Base-by-base conservation (phyloP, 208 protist species). In the Wallacemonas sp. region DNA sequence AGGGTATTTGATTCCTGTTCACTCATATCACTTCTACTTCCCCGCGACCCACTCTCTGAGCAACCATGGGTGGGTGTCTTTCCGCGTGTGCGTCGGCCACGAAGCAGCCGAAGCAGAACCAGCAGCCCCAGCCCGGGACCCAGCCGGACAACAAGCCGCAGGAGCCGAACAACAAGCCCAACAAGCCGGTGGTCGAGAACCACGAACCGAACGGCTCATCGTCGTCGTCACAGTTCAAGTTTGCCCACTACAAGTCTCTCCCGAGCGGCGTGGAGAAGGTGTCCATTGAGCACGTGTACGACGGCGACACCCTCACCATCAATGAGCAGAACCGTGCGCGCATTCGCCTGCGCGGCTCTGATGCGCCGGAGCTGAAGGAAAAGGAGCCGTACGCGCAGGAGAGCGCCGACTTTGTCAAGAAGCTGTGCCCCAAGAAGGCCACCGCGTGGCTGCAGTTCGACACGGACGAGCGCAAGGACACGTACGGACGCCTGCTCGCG, bases 221-320 rank as follows among this genome's bases (percentile, higher is more conserved):
- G 4, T 33, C 31, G n/a, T 59, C 52, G 4, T 59, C 52, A 3
- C 29, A 44, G 36, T 59, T 44, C 29, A 0, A 63, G 46, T 66
- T 70, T 29, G 67, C 73, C 29, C 76, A 81, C 57, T 77, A 78
- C 57, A 65, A 65, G 28, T 57, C 62, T 1, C 68, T 84, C 1
- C 74, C 77, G 0, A 20, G 44, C 20, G 76, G 62, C 36, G 72
- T 68, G 22, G 22, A 76, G 73, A 70, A 84, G 68, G 71, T 42
- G 0, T 81, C 72, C 1, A 44, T 88, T 29, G 48, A 82, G 18
- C 72, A 80, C 70, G 84, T 90, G 42, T 87, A 87, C 65, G 80
- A 87, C 45, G 84, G 84, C 18, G 84, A 90, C 65, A 90, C 81
- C 1, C 64, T 90, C 22, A 90, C 81, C 5, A 67, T 90, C 14